Conservation (phyloP, 495 filamentous ascomycete species). For the Neurospora tetraspora region DNA sequence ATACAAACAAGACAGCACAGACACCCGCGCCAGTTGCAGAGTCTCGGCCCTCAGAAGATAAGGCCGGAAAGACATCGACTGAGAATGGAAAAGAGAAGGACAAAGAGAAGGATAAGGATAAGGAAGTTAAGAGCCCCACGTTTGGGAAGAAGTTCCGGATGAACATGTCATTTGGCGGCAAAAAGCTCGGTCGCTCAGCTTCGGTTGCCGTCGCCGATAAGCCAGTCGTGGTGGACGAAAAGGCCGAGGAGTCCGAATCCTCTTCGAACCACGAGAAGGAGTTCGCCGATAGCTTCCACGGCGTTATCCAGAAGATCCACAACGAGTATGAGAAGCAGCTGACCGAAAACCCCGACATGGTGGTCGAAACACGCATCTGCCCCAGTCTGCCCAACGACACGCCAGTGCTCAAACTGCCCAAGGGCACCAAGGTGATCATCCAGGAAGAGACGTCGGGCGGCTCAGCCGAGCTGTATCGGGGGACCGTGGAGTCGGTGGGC, state of each 20-base stretch:
- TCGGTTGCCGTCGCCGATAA: conserved; percentile 61
- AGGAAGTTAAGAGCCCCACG: conserved; percentile 61
- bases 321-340: conserved; percentile 65
- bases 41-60: conserved; percentile 20
- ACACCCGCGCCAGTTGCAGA: conserved; percentile 18
- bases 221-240: conserved; percentile 63
- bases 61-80: conserved; percentile 25
- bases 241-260: conserved; percentile 48
- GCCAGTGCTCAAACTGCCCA: conserved; percentile 69
- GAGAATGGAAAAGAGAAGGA: conserved; percentile 28
- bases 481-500: conserved; percentile 68
- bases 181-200: conserved; percentile 67
- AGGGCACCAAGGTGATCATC: conserved; percentile 76
- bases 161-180: conserved; percentile 68
- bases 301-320: conserved; percentile 67
- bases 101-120: conserved; percentile 53
- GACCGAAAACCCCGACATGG: conserved; percentile 40
- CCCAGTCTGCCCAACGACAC: conserved; percentile 79
- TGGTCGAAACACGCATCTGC: conserved; percentile 54
- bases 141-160: conserved; percentile 86
- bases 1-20: conserved; percentile 18
- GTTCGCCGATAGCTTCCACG: conserved; percentile 72
- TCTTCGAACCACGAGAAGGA: conserved; percentile 76
- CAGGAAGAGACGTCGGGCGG: conserved; percentile 92
- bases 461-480: conserved; percentile 83